Base-by-base conservation (phyloP, 1,284 basidiomycete species). In the Trichosporon ovoides region DNA sequence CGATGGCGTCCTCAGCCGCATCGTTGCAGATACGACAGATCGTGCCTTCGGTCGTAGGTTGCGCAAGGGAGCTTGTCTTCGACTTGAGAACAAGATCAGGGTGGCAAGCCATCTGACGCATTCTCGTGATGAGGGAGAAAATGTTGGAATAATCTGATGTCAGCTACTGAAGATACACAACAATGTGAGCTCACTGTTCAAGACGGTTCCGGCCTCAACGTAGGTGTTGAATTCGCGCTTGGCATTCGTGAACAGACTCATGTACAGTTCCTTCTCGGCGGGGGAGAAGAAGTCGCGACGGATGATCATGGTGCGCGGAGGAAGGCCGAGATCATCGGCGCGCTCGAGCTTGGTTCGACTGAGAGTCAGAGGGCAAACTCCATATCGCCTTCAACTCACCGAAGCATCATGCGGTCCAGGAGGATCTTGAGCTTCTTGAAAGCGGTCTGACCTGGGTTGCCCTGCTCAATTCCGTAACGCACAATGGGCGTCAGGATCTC, bases 11-110 rank as follows among this genome's bases (percentile, higher is more conserved):
- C 77, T 98, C 96, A 0, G 92, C 76, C 70, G 96, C 83, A 66
- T 99, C 96, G 65, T 93, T 90, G 77, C 96, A 99, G n/a, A 99
- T 80, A 51, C 94, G 83, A 74, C 96, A 98, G 4, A 94, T 83
- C 0, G 87, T 87, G 7, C 85, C 85, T 40, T 89, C 85, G 12
- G 84, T 81, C 7, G 69, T 69, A 46, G 82, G 80, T 13, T 81
- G 80, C 1, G 83, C 82, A 62, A 89, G 88, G 20, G 83, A 86
- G 76, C 87, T 89, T 78, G 90, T 93, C 46, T 91, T 87, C 36
- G 70, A 72, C 9, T 73, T 65, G 2, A 98, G 81, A 19, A 99
- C 95, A 37, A 99, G 83, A 74, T 98, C 96, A 1, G 78, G 78
- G 73, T 93, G 91, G 69, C 91, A 94, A 12, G 91, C 91, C 91